A percentile compares a stretch with the other conserved stretches of the same genome.
These are phyloP conservation scores for Beauveria rudraprayagi DNA, from an alignment of 2,329 filamentous ascomycete genomes.

Conservation along the genomic window DNA sequence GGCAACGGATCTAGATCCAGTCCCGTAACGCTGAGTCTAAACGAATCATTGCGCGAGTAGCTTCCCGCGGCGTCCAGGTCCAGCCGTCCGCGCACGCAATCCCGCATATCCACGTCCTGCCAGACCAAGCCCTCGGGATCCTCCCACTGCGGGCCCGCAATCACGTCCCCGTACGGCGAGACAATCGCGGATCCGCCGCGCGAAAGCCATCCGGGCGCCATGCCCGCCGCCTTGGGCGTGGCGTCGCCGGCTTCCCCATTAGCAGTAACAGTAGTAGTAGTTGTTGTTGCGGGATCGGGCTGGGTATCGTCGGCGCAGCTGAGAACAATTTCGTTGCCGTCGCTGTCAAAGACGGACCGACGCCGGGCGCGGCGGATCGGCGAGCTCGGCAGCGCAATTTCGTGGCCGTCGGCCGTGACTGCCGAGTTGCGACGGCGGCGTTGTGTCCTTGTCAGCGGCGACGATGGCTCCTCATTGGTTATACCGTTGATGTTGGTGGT, in stretches of 20 bases:
- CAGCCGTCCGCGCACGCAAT: constrained; percentile 72
- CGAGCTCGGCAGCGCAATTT: constrained; percentile 32
- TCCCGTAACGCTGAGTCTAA: constrained; percentile 52
- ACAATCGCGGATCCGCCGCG: constrained; percentile 79
- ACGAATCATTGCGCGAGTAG: constrained; percentile 67
- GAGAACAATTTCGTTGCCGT: constrained; percentile 48
- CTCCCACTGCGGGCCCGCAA: constrained; percentile 80
- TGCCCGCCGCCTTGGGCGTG: constrained; percentile 13
- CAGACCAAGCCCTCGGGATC: constrained; percentile 59
- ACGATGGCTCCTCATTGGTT: neutral
- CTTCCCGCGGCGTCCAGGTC: constrained; percentile 80
- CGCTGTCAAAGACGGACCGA: constrained; percentile 42
- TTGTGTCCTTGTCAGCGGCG: neutral
- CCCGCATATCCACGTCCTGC: constrained; percentile 76
- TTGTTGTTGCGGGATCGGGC: neutral
- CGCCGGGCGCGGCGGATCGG: constrained; percentile 15
- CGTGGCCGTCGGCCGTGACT: constrained; percentile 38
- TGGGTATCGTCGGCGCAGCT: constrained; percentile 20
- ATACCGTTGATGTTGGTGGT: neutral
- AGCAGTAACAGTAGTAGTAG: neutral
- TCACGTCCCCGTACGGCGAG: constrained; percentile 67
- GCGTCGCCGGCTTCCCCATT: constrained; percentile 14
- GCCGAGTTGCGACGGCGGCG: constrained; percentile 30
- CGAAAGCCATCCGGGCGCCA: constrained; percentile 36
- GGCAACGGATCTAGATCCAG: constrained; percentile 50